phyloP scores from a whole-genome alignment of 192 early-diverging fungal species.

The Rhizoclosmatium globosum region DNA sequence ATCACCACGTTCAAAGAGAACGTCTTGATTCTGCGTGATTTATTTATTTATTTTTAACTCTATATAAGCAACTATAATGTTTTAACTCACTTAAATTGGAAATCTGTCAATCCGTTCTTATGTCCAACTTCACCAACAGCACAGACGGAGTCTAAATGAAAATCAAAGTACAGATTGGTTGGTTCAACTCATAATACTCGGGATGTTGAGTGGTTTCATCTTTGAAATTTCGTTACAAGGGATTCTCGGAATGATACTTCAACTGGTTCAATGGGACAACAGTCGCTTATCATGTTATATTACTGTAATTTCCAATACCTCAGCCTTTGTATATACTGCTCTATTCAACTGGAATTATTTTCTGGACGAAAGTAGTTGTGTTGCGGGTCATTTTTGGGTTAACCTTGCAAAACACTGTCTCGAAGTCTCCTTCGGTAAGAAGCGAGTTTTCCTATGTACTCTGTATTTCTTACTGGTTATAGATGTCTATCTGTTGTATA shows the following conservation, averaged over 20 bases:
- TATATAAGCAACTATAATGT: neutral
- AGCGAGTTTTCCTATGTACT: no score
- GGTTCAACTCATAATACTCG: neutral
- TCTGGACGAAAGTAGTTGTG: neutral
- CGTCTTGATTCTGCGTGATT: neutral
- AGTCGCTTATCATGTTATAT: neutral
- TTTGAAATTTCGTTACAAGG: neutral
- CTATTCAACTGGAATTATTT: neutral
- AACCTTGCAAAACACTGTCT: neutral
- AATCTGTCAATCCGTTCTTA: neutral
- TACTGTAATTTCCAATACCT: neutral
- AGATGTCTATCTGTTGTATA: no score
- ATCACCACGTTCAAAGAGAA: constrained; percentile 53
- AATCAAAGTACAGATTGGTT: neutral
- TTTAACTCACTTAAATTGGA: neutral
- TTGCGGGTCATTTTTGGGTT: neutral
- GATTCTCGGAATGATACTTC: neutral
- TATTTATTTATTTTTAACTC: neutral
- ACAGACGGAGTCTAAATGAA: neutral
- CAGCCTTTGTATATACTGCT: neutral
- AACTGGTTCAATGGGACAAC: neutral
- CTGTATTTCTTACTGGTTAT: no score
- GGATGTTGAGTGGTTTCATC: neutral
- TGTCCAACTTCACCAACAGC: neutral
- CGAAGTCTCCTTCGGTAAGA: neutral